phyloP scores from a whole-genome alignment of 2,329 filamentous ascomycete species.

The Fusarium luffae region DNA sequence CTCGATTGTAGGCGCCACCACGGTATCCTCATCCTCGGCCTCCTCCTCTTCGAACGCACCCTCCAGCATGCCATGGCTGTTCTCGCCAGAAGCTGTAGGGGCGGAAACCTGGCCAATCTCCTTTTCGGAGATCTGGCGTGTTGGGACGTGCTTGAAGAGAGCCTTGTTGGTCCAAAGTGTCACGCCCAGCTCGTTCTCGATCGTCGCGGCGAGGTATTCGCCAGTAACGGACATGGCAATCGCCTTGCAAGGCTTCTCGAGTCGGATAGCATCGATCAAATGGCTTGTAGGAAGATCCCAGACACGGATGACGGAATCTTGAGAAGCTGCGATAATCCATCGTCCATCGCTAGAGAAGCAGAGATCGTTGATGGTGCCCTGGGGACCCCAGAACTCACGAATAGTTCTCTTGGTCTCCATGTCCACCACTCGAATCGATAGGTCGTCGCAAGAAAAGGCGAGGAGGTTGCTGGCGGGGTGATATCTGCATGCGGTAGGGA shows the following conservation, averaged over 20 bases:
- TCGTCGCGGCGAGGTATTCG: conserved; percentile 92
- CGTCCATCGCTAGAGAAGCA: conserved; percentile 92
- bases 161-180: conserved; percentile 95
- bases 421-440: conserved; percentile 88
- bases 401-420: conserved; percentile 91
- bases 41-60: conserved; percentile 74
- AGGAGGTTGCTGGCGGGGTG: conserved; percentile 86
- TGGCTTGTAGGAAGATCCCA: conserved; percentile 98
- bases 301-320: conserved; percentile 81
- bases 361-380: conserved; percentile 79
- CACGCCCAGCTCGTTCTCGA: conserved; percentile 85
- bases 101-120: conserved; percentile 73
- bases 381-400: conserved; percentile 89
- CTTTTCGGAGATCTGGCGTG: conserved; percentile 82
- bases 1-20: conserved; percentile 70
- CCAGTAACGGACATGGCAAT: conserved; percentile 90
- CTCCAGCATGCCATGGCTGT: conserved; percentile 78
- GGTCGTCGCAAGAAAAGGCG: conserved; percentile 88
- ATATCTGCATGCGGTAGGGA: conserved; percentile 81
- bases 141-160: conserved; percentile 88
- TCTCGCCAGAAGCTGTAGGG: conserved; percentile 86
- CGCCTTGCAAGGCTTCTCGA: conserved; percentile 82
- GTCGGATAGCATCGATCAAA: conserved; percentile 89
- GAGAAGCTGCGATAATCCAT: conserved; percentile 90
- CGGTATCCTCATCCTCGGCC: conserved; percentile 64